Evolutionary conservation across 164 flowering plant species (phyloP), one percentile per base, ranked within the genome.

Genomic region (Liriodendron chinense): DNA sequence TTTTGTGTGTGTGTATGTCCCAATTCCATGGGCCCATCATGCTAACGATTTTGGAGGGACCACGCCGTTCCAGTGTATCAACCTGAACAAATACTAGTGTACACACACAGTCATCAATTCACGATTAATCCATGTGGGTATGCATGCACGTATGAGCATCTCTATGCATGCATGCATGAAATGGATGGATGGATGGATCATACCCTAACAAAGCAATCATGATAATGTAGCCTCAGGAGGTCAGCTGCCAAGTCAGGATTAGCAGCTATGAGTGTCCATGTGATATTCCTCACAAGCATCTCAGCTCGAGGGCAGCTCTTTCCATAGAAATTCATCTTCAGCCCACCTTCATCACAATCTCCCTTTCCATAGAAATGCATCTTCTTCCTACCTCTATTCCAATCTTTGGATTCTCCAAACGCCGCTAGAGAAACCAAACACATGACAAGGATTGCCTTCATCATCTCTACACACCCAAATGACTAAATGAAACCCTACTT

Each of bases 181-280:
- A 9, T 9, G 50, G 50, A 21, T 49, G 43, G 64, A 61, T 61
- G 64, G 23, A 34, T 34, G 6, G 43, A 34, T 61, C 64, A 14
- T 78, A 81, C 83, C 81, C 77, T 70, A 34, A 81, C 83, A 63
- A 81, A 78, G 77, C 83, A 81, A 20, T 82, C 84, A 23, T 82
- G 84, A 53, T 63, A 78, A 25, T 78, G 81, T 63, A 82, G 0
- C 49, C 84, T 76, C 12, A 82, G 75, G 20, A 78, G 65, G 24
- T 82, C 72, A 9, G 84, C 75, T 34, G 74, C 73, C 34, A 79
- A 22, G 48, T 26, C 68, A 59, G 80, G 78, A 67, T 75, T 61
- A 7, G 56, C 53, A 25, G 34, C 70, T 47, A 50, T 77, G 23
- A 57, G 75, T 2, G 43, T 74, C 81, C 76, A 65, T 9, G 78